Conservation (phyloP, 2,329 filamentous ascomycete species). For the Phoma sp. region DNA sequence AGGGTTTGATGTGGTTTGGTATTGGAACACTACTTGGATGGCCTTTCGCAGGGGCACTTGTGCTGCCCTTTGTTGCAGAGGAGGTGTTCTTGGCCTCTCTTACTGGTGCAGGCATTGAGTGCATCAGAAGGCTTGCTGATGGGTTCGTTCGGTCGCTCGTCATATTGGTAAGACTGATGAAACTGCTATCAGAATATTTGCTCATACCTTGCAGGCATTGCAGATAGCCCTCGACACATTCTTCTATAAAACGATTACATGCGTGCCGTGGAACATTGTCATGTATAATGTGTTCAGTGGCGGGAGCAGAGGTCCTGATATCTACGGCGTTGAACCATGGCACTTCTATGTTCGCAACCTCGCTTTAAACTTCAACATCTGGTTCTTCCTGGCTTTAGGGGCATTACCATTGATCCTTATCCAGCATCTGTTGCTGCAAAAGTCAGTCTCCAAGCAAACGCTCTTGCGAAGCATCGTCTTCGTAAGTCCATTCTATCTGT, state of each 20-base stretch:
- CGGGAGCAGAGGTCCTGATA: constrained; percentile 78
- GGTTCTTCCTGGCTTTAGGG: constrained; percentile 81
- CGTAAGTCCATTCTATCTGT: constrained; percentile 88
- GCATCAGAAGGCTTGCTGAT: constrained; percentile 68
- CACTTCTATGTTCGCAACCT: constrained; percentile 95
- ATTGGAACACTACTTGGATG: constrained; percentile 86
- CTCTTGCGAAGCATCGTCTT: constrained; percentile 80
- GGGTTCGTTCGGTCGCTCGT: constrained; percentile 72
- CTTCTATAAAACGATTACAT: constrained; percentile 80
- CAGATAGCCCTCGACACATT: constrained; percentile 79
- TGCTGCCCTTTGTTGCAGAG: constrained; percentile 80
- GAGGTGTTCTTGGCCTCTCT: constrained; percentile 67
- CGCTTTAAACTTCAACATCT: constrained; percentile 92
- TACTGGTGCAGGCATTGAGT: constrained; percentile 66
- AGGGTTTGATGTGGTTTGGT: constrained; percentile 90
- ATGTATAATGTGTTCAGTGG: constrained; percentile 92
- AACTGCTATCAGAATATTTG: not conserved
- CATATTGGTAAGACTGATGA: constrained; percentile 68
- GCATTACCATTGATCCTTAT: constrained; percentile 77
- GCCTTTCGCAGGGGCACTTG: constrained; percentile 89
- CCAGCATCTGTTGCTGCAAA: constrained; percentile 71
- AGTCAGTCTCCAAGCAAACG: constrained; percentile 70
- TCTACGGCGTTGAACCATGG: constrained; percentile 97
- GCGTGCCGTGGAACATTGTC: constrained; percentile 92
- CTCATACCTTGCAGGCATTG: constrained; percentile 58